Evolutionary conservation across 805 yeast species (phyloP).

Genomic region (Teunomyces atbi): DNA sequence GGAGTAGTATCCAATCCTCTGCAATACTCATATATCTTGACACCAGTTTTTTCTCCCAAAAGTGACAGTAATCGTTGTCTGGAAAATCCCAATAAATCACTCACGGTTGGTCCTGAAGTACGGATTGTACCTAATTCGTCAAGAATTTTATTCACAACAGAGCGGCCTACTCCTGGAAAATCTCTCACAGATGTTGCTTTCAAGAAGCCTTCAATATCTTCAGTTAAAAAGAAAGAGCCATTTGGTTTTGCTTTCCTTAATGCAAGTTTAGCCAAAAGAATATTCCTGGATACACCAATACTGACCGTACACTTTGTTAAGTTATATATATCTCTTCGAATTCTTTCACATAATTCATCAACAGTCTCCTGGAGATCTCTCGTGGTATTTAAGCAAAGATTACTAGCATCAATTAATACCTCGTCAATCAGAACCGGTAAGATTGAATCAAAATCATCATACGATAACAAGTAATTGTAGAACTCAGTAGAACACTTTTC

Average conservation of each 20-base stretch:
- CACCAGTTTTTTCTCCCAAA: constrained; percentile 73
- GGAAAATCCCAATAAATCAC: constrained; percentile 36
- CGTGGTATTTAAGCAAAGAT: constrained; percentile 15
- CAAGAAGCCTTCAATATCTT: constrained; percentile 30
- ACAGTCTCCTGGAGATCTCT: constrained; percentile 11
- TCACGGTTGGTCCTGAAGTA: constrained; percentile 26
- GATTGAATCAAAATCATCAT: constrained; percentile 46
- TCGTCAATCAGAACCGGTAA: constrained; percentile 92
- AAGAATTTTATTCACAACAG: constrained; percentile 47
- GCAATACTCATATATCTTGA: constrained; percentile 55
- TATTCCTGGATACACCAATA: constrained; percentile 73
- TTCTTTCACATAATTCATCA: constrained; percentile 24
- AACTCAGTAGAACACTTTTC: constrained; percentile 63
- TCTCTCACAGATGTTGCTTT: constrained; percentile 32
- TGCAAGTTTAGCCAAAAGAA: constrained; percentile 75
- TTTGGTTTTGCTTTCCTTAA: constrained; percentile 76
- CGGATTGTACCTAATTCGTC: constrained; percentile 22
- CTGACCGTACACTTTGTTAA: constrained; percentile 68
- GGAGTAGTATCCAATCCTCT: constrained; percentile 67
- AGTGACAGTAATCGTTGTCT: constrained; percentile 37
- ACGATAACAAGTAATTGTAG: constrained; percentile 54
- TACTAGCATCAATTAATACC: constrained; percentile 68
- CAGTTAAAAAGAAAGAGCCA: constrained; percentile 49
- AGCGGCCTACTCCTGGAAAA: constrained; percentile 65
- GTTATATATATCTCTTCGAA: constrained; percentile 41